These are phyloP conservation scores for Saccharum spontaneum DNA, from an alignment of 176 grass and related monocot species.

Conservation along the genomic window DNA sequence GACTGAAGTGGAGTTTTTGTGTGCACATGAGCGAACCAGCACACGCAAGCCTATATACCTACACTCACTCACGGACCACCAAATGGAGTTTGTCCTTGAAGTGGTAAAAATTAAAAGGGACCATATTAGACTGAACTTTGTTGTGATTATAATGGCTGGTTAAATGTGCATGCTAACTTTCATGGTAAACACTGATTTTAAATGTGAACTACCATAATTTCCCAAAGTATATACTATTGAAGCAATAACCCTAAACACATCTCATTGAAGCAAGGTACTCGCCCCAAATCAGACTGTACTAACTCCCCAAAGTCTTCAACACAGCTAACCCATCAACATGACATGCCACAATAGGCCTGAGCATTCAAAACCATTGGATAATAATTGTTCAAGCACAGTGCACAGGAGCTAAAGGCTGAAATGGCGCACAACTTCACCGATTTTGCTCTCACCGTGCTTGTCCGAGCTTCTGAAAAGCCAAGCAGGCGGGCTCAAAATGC, in stretches of 20 bases:
- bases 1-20: not conserved
- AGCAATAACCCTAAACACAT: not conserved
- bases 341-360: not conserved
- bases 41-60: not conserved
- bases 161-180: not conserved
- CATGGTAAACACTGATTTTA: not conserved
- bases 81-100: not conserved
- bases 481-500: not conserved
- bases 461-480: not conserved
- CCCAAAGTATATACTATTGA: slow-evolving; percentile 6
- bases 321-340: not conserved
- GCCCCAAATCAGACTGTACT: not conserved
- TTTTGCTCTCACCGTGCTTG: not conserved
- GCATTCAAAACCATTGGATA: not conserved
- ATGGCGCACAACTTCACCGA: not conserved
- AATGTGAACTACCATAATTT: not conserved
- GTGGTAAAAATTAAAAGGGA: not conserved
- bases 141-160: not conserved
- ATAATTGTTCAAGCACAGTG: not conserved
- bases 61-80: not conserved
- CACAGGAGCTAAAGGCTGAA: slow-evolving; percentile 1
- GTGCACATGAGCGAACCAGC: not conserved
- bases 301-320: not conserved
- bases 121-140: not conserved
- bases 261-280: not conserved